phyloP scores from a whole-genome alignment of 495 filamentous ascomycete species.

The Penicillium maclennaniae region DNA sequence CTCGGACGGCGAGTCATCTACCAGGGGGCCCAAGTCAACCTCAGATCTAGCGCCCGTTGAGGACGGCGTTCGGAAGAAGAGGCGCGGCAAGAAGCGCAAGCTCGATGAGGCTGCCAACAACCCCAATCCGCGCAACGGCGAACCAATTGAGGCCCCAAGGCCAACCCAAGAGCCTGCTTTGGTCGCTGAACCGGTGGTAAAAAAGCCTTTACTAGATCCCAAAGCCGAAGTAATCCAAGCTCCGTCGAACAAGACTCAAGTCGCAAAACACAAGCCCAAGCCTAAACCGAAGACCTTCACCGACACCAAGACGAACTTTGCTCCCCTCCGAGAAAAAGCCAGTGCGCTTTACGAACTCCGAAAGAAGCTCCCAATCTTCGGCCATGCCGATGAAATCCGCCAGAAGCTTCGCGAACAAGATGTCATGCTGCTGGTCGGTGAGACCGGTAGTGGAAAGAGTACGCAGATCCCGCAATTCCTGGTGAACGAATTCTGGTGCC shows the following conservation, averaged over 20 bases:
- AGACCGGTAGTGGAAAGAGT: conserved; percentile 95
- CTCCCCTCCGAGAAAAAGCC: conserved; percentile 43
- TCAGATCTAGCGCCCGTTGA: conserved; percentile 5
- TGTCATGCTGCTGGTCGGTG: conserved; percentile 82
- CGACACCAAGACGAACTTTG: conserved; percentile 28
- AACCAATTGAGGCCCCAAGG: neutral
- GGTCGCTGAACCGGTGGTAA: neutral
- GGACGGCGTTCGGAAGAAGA: conserved; percentile 26
- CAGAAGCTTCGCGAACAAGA: conserved; percentile 61
- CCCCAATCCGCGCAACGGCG: conserved; percentile 3
- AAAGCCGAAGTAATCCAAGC: neutral
- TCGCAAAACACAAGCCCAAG: conserved; percentile 11
- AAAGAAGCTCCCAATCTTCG: conserved; percentile 77
- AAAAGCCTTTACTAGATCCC: neutral
- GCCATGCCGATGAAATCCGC: conserved; percentile 65
- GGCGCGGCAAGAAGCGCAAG: conserved; percentile 44
- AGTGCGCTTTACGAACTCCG: conserved; percentile 48
- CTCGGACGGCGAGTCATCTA: conserved; percentile 14
- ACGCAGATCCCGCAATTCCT: conserved; percentile 96
- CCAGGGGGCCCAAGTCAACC: conserved; percentile 6
- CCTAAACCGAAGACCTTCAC: conserved; percentile 14
- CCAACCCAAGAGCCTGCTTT: neutral
- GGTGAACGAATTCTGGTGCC: conserved; percentile 74
- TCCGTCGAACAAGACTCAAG: neutral
- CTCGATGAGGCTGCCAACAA: conserved; percentile 27